Percentiles rank a stretch among this genome's conserved stretches.
phyloP scores from a whole-genome alignment of 2,329 filamentous ascomycete genomes.

The Mycogone perniciosa region DNA sequence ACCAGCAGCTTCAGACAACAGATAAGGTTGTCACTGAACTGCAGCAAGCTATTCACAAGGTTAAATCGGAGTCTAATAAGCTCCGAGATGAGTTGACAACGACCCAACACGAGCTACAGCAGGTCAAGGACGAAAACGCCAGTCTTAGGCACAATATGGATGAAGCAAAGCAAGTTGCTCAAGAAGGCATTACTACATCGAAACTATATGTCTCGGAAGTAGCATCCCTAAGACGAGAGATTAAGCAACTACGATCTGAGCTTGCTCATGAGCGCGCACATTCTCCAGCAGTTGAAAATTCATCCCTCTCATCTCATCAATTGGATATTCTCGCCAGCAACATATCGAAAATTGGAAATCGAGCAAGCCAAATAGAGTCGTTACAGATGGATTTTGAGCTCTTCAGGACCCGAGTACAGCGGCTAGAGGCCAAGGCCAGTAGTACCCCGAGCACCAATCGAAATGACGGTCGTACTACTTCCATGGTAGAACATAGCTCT shows the following conservation, averaged over 20 bases:
- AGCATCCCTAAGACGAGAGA: conserved; percentile 25
- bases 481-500: background rate
- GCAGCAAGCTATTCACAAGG: conserved; percentile 15
- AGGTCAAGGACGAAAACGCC: conserved; percentile 19
- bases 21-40: conserved; percentile 17
- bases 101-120: conserved; percentile 20
- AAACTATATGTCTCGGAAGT: conserved; percentile 27
- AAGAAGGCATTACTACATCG: conserved; percentile 19
- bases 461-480: conserved; percentile 1
- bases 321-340: conserved; percentile 35
- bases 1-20: conserved; percentile 20
- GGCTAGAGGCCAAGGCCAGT: conserved; percentile 23
- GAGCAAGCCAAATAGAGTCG: conserved; percentile 33
- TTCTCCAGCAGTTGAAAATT: conserved; percentile 8
- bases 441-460: conserved; percentile 1
- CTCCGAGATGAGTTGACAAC: conserved; percentile 19
- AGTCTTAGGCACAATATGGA: conserved; percentile 19
- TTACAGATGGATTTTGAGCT: conserved; percentile 38
- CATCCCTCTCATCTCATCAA: conserved; percentile 25
- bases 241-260: conserved; percentile 26
- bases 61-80: conserved; percentile 12
- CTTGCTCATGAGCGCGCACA: conserved; percentile 21
- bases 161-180: conserved; percentile 19
- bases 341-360: conserved; percentile 32
- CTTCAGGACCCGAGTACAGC: conserved; percentile 31